Conservation (phyloP, 768 basidiomycete genomes). For the Boletus reticuloceps region DNA sequence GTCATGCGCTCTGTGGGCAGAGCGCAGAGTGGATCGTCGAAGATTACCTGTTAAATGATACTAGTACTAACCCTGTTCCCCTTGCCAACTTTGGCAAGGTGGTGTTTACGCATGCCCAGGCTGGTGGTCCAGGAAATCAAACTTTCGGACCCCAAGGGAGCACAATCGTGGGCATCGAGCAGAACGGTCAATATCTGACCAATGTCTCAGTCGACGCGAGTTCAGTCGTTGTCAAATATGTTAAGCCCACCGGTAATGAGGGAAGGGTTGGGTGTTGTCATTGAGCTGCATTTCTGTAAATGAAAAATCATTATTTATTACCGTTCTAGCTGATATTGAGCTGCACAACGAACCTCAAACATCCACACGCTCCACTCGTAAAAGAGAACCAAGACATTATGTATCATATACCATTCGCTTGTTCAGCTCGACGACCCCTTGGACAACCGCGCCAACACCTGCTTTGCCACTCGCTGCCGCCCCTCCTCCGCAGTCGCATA, state of each 20-base stretch:
- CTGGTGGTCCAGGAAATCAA: not conserved
- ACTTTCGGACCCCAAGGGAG: not conserved
- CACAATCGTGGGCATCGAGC: not conserved
- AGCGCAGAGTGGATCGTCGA: slow-evolving; percentile 12
- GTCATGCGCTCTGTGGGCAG: not conserved
- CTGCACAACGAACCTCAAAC: too few species aligned
- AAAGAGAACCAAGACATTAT: too few species aligned
- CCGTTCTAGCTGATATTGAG: too few species aligned
- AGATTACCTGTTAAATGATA: not conserved
- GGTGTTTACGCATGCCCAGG: slow-evolving; percentile 1
- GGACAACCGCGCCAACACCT: slow-evolving; percentile 39
- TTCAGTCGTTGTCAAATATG: too few species aligned
- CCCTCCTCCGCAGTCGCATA: slow-evolving; percentile 40
- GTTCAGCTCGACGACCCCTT: slow-evolving; percentile 6
- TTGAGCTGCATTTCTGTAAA: too few species aligned
- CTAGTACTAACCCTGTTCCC: not conserved
- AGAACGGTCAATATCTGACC: not conserved
- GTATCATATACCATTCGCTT: not conserved
- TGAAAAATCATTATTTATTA: too few species aligned
- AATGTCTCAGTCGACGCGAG: not conserved
- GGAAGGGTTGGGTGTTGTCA: too few species aligned
- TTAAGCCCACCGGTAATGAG: too few species aligned
- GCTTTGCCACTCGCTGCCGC: slow-evolving; percentile 43
- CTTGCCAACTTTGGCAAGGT: slow-evolving; percentile 6
- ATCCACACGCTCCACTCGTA: too few species aligned